A percentile compares a stretch with the other conserved stretches of the same genome.
Conservation (phyloP, 495 filamentous ascomycete genomes). For the Penicillium samsonianum region DNA sequence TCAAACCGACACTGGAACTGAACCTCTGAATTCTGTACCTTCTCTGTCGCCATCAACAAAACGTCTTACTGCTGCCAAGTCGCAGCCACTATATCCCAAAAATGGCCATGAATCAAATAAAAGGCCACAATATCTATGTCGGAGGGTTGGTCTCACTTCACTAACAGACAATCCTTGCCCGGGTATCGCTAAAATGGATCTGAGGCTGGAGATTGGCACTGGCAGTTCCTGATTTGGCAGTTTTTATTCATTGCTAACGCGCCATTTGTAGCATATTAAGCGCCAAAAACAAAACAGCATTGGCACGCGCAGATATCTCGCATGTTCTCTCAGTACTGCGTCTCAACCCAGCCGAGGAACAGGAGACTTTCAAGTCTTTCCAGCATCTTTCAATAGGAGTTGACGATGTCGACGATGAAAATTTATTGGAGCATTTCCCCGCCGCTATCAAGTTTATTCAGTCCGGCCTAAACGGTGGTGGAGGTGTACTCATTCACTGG, state of each 20-base stretch:
- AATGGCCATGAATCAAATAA: constrained; percentile 56
- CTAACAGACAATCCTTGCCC: background rate
- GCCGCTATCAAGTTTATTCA: constrained; percentile 79
- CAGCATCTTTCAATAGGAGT: constrained; percentile 77
- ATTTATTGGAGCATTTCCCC: constrained; percentile 79
- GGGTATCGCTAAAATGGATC: background rate
- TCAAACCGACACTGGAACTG: background rate
- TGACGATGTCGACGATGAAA: constrained; percentile 84
- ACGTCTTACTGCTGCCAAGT: background rate
- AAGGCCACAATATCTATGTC: constrained; percentile 76
- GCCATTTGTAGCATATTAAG: constrained; percentile 66
- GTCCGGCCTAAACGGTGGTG: constrained; percentile 65
- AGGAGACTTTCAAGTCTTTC: constrained; percentile 43
- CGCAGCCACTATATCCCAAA: constrained; percentile 3
- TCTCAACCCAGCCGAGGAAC: constrained; percentile 49
- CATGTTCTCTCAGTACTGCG: constrained; percentile 85
- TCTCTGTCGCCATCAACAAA: background rate
- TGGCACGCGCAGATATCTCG: constrained; percentile 75
- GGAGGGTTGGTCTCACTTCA: constrained; percentile 67
- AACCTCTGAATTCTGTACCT: background rate
- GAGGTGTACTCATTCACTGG: constrained; percentile 75
- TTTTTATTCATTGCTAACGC: constrained; percentile 10
- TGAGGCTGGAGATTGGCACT: background rate
- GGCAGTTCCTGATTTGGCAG: background rate
- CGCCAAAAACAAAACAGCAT: constrained; percentile 63